Base-by-base conservation (phyloP, 169 alveolate genomes). In the Cryptosporidium muris region DNA sequence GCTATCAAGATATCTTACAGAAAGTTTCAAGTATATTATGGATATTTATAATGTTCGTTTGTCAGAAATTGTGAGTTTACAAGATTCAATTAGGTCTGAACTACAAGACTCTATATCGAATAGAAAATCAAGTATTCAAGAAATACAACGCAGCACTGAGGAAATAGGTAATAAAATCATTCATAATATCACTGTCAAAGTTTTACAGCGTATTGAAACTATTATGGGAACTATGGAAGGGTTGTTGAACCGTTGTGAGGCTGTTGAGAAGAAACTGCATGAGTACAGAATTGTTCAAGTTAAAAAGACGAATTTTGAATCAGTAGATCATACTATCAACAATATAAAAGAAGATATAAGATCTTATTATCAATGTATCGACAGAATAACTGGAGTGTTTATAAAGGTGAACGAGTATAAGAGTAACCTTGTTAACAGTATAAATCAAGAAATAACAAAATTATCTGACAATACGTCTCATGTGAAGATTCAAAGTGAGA, bases 161-260 rank as follows among this genome's bases (percentile, higher is more conserved):
- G 67, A 54, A 0, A 63, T 74, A 7, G 85, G 85, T n/a, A 74
- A 74, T 49, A 63, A 58, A 53, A 74, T 74, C 64, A 74, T 74
- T 45, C 60, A 58, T 9, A 68, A 74, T 25, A 51, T 53, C 14
- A 74, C 85, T 2, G 60, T 74, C 74, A 74, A 74, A 14, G 85
- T 74, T 38, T 58, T 74, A 40, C 85, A 74, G 38, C 4, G 63
- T 47, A 74, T 74, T 43, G 85, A 74, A 11, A 11, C 60, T 34
- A 74, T 74, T 3, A 74, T 74, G 85, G 60, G 60, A 8, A 74
- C 85, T 48, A 48, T 74, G 36, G 85, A 74, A 58, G 43, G 85
- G 3, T 58, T 74, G 3, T 45, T 74, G 49, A 58, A 63, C 45
- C 54, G 85, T 25, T 74, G 85, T 53, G 85, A 74, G 63, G 40